These are phyloP conservation scores for Syncephalastrum monosporum DNA, from an alignment of 371 early-diverging fungal species.

Conservation along the genomic window DNA sequence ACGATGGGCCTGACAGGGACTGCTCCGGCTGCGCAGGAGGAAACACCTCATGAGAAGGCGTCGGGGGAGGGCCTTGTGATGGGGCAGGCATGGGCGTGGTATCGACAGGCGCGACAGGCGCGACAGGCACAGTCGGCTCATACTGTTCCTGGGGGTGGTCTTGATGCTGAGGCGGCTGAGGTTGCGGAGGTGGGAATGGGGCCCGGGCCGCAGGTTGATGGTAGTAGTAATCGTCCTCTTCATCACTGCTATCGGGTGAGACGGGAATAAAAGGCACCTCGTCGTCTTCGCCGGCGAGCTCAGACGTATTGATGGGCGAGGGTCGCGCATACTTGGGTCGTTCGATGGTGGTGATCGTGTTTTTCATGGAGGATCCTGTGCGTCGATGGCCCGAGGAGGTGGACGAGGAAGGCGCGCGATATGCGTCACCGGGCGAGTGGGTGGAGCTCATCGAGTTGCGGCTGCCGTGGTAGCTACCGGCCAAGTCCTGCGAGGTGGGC, in stretches of 20 bases:
- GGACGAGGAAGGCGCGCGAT: slow-evolving; percentile 6
- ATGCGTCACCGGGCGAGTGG: slow-evolving; percentile 4
- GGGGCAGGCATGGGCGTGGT: too few relatives aligned
- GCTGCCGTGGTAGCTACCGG: neutral
- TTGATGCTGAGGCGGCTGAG: neutral
- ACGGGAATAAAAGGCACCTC: slow-evolving; percentile 22
- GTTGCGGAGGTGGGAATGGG: slow-evolving; percentile 3
- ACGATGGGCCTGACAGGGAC: neutral
- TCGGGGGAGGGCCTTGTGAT: slow-evolving; percentile 1
- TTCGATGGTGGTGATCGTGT: slow-evolving; percentile 21
- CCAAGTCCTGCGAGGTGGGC: slow-evolving; percentile 13
- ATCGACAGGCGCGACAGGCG: too few relatives aligned
- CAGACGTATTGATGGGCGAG: slow-evolving; percentile 14
- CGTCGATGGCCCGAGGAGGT: slow-evolving; percentile 11
- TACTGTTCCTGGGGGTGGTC: neutral
- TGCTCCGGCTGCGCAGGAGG: neutral
- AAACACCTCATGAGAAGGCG: neutral
- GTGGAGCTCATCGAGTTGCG: neutral
- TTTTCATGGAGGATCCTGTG: slow-evolving; percentile 12
- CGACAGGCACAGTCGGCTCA: too few relatives aligned
- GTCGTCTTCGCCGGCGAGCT: slow-evolving; percentile 8
- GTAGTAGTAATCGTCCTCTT: slow-evolving; percentile 17
- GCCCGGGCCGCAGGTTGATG: neutral
- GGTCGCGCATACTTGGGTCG: slow-evolving; percentile 20
- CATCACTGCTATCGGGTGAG: slow-evolving; percentile 20